Base-by-base conservation (phyloP, 2,329 filamentous ascomycete genomes). In the Diaporthe sp. region DNA sequence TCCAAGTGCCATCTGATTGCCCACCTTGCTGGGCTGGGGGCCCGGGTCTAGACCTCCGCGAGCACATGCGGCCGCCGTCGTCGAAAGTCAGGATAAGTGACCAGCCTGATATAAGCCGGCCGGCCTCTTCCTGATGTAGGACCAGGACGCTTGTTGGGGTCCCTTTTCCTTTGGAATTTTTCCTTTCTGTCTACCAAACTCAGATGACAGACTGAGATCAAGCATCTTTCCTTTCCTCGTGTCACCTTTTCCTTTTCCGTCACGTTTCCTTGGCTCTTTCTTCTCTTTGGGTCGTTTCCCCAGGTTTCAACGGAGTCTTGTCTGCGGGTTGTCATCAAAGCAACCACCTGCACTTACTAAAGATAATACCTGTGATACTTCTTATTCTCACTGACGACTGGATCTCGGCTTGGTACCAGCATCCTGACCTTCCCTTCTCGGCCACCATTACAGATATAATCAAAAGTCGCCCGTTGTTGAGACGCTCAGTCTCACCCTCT, bases 301-400 rank as follows among this genome's bases (percentile, higher is more conserved):
- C 46, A 46, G 37, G 46, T 73, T 73, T 65, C 58, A 65, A 17
- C 25, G 37, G 58, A 65, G 46, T 73, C 37, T 57, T 51, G 71
- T 55, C 46, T 55, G 37, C 71, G 28, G 58, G 37, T 57, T 73
- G 60, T 55, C 71, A 55, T 55, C 46, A 55, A 58, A 57, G 25
- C 60, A 65, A 37, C 58, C 46, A 49, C 42, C 46, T 55, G n/a
- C 68, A 31, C 17, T 31, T 57, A 65, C 58, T 42, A 51, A 55
- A 57, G 58, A 62, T 73, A 73, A 65, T 73, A 65, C 17, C 58
- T 28, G 22, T 55, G 71, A 67, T 73, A 73, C 58, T 57, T 65
- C 25, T 62, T 22, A 55, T 57, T 25, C 42, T 53, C 7, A 51
- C 57, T 65, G 4, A 46, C 49, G n/a, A 57, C 44, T 51, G 71